Conservation (phyloP, 2,329 filamentous ascomycete species). For the Microdochium paspali region DNA sequence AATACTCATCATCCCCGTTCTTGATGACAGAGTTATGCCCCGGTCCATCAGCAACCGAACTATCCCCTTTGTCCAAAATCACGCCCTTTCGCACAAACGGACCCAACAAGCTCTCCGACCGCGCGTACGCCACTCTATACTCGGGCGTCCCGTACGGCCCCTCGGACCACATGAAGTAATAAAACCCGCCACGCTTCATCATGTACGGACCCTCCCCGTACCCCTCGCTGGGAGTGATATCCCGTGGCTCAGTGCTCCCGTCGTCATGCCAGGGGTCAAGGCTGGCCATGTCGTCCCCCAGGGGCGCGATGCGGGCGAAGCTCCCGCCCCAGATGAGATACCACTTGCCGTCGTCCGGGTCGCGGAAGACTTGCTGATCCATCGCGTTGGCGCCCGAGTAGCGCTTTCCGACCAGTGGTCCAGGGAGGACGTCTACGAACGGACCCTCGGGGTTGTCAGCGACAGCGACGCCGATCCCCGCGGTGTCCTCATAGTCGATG, state of each 20-base stretch:
- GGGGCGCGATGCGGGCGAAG: constrained; percentile 1
- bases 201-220: constrained; percentile 3
- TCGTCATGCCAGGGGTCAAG: background rate
- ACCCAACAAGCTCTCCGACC: constrained; percentile 1
- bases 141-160: constrained; percentile 2
- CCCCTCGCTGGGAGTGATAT: constrained; percentile 3
- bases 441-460: constrained; percentile 1
- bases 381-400: constrained; percentile 2
- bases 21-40: constrained; percentile 2
- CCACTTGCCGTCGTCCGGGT: constrained; percentile 1
- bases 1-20: constrained; percentile 1
- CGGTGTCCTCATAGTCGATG: constrained; percentile 1
- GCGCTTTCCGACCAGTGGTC: background rate
- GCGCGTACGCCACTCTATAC: constrained; percentile 2
- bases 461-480: constrained; percentile 2
- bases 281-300: constrained; percentile 3
- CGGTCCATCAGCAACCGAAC: constrained; percentile 1
- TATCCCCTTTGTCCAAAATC: constrained; percentile 2
- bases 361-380: constrained; percentile 2
- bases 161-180: constrained; percentile 5
- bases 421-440: constrained; percentile 1
- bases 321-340: constrained; percentile 4
- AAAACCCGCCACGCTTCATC: constrained; percentile 1
- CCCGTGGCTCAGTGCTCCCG: background rate
- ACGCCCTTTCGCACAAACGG: constrained; percentile 2